Conservation (phyloP, 768 basidiomycete species). For the Gymnopilus junonius region DNA sequence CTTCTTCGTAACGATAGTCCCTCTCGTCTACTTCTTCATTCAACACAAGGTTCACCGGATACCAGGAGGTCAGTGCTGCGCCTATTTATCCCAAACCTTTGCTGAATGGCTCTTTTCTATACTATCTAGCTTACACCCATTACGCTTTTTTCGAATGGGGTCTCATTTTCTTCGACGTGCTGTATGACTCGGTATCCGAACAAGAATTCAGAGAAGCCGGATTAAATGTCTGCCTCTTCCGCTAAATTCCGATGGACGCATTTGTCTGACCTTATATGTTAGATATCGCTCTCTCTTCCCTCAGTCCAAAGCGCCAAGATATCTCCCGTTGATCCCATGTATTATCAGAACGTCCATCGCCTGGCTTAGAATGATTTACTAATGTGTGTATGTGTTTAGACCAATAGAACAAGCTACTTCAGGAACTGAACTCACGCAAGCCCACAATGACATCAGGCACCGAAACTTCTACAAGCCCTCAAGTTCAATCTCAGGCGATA, state of each 20-base stretch:
- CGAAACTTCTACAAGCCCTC: slow-evolving; percentile 7
- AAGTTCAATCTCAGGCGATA: neutral
- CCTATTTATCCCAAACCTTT: neutral
- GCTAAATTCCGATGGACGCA: no score
- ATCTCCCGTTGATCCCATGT: slow-evolving; percentile 13
- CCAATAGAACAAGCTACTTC: slow-evolving; percentile 30
- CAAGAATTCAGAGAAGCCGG: slow-evolving; percentile 59
- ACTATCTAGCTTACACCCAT: slow-evolving; percentile 82
- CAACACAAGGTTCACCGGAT: slow-evolving; percentile 82
- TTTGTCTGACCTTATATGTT: neutral
- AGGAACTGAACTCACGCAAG: slow-evolving; percentile 5
- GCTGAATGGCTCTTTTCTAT: neutral
- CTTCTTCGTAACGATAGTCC: slow-evolving; percentile 73
- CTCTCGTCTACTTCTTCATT: slow-evolving; percentile 83
- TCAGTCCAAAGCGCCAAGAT: slow-evolving; percentile 12
- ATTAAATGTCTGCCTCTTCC: slow-evolving; percentile 50
- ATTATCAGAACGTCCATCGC: slow-evolving; percentile 46
- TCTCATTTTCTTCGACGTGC: slow-evolving; percentile 73
- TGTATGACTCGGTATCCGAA: slow-evolving; percentile 71
- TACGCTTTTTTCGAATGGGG: slow-evolving; percentile 92
- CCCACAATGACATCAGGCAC: slow-evolving; percentile 7
- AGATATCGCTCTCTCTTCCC: slow-evolving; percentile 33
- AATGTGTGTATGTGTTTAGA: neutral
- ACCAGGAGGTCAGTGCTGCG: slow-evolving; percentile 65
- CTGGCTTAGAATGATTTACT: slow-evolving; percentile 22